Conservation (phyloP, 2,329 filamentous ascomycete species). For the Xylaria sp. region DNA sequence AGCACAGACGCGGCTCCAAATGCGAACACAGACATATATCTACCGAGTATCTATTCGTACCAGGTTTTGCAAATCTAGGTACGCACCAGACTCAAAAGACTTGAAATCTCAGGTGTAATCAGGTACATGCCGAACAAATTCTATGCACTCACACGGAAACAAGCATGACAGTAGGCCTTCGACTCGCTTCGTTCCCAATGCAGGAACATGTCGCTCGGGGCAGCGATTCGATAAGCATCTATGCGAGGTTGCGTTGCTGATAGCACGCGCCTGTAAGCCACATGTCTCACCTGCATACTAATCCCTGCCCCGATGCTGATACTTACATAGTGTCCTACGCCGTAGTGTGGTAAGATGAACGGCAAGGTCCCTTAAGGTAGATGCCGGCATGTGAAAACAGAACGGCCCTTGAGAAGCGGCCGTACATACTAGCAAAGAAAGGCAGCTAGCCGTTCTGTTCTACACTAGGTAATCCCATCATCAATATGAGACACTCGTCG, state of each 20-base stretch:
- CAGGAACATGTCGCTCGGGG: conserved; percentile 30
- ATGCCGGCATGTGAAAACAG: conserved; percentile 13
- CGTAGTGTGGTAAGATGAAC: neutral
- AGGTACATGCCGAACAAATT: neutral
- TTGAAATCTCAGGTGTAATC: neutral
- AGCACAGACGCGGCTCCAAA: neutral
- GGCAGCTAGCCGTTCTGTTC: neutral
- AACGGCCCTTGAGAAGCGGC: neutral
- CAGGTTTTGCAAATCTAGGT: no score
- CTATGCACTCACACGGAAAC: neutral
- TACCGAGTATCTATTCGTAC: no score
- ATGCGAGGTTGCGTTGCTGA: neutral
- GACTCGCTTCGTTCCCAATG: conserved; percentile 23
- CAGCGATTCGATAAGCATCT: conserved; percentile 27
- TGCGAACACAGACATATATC: neutral
- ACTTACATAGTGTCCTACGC: neutral
- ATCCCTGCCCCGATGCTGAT: conserved; percentile 18
- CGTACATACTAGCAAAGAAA: neutral
- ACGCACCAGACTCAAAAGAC: no score
- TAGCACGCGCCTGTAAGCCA: conserved; percentile 30
- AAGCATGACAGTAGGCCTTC: neutral
- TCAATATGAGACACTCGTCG: conserved; percentile 7
- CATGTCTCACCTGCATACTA: conserved; percentile 31
- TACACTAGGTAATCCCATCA: neutral
- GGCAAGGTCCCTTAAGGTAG: conserved; percentile 10